phyloP scores from a whole-genome alignment of 768 basidiomycete genomes.

The Roridomyces roridus region DNA sequence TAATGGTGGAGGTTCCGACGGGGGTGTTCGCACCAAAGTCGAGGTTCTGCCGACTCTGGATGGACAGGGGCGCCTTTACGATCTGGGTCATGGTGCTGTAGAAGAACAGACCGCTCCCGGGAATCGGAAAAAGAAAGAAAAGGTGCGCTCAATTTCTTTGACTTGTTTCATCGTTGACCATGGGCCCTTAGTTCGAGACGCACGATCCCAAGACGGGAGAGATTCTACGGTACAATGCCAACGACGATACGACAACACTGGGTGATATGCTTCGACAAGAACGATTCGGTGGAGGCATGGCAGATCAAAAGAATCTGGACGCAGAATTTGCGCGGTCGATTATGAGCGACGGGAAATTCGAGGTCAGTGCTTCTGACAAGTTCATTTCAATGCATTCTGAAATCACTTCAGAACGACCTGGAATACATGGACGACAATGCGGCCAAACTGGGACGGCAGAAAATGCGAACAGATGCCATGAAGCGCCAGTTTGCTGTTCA shows the following conservation, averaged over 20 bases:
- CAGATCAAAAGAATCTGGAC: conserved; percentile 92
- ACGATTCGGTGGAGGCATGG: conserved; percentile 84
- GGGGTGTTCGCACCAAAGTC: conserved; percentile 62
- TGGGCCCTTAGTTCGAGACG: conserved; percentile 71
- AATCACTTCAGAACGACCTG: conserved; percentile 66
- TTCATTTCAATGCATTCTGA: neutral
- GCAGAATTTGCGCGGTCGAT: conserved; percentile 88
- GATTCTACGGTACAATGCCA: conserved; percentile 85
- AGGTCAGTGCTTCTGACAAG: conserved; percentile 51
- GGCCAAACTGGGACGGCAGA: conserved; percentile 88
- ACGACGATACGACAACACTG: conserved; percentile 86
- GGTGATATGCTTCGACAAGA: conserved; percentile 95
- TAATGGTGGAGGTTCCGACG: conserved; percentile 48
- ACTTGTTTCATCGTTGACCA: neutral
- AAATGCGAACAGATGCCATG: conserved; percentile 96
- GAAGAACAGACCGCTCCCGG: conserved; percentile 60
- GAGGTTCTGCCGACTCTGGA: conserved; percentile 92
- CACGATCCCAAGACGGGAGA: conserved; percentile 92
- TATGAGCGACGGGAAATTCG: conserved; percentile 86
- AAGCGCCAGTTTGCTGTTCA: conserved; percentile 97
- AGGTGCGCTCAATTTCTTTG: conserved; percentile 51
- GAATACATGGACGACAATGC: conserved; percentile 99
- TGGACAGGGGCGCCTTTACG: conserved; percentile 83
- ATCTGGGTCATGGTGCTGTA: conserved; percentile 82
- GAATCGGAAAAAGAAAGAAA: conserved; percentile 82